Percentiles rank a stretch among this genome's conserved stretches.
These are phyloP conservation scores for Astragalus membranaceus DNA, from an alignment of 306 rosid species.

Conservation along the genomic window DNA sequence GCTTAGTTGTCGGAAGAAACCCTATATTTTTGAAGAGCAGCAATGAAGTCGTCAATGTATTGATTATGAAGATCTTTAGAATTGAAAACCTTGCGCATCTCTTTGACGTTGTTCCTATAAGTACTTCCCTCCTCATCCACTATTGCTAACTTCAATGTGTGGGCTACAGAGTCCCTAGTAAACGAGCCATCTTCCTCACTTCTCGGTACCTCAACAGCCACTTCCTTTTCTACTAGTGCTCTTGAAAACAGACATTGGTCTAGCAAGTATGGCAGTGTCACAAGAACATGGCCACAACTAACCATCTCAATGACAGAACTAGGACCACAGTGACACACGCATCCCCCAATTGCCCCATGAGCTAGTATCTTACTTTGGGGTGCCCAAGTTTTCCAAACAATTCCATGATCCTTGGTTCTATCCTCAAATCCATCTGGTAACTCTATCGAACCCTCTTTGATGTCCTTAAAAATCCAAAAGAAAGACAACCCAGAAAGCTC, in stretches of 20 bases:
- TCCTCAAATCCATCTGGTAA: conserved; percentile 51
- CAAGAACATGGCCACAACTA: conserved; percentile 43
- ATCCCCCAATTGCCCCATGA: no score
- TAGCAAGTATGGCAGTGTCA: conserved; percentile 30
- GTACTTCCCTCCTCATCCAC: conserved; percentile 8
- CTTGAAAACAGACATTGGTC: conserved; percentile 32
- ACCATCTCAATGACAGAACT: no score
- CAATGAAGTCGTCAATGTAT: neutral
- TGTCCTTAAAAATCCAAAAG: conserved; percentile 50
- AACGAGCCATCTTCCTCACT: conserved; percentile 6
- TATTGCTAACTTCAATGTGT: conserved; percentile 1
- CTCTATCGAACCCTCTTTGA: conserved; percentile 4
- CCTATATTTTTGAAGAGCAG: conserved; percentile 1
- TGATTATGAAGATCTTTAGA: conserved; percentile 1
- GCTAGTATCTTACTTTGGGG: conserved; percentile 52
- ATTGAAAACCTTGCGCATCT: neutral
- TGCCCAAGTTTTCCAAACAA: conserved; percentile 50
- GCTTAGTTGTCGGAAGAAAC: neutral
- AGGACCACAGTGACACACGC: no score
- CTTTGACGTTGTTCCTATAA: neutral
- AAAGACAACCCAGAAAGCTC: no score
- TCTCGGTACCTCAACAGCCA: conserved; percentile 26
- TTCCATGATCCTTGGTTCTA: conserved; percentile 33
- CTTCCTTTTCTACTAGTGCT: conserved; percentile 26
- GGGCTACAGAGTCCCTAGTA: neutral